Base-by-base conservation (phyloP, 331 rosid genomes). In the Malus hybrid region DNA sequence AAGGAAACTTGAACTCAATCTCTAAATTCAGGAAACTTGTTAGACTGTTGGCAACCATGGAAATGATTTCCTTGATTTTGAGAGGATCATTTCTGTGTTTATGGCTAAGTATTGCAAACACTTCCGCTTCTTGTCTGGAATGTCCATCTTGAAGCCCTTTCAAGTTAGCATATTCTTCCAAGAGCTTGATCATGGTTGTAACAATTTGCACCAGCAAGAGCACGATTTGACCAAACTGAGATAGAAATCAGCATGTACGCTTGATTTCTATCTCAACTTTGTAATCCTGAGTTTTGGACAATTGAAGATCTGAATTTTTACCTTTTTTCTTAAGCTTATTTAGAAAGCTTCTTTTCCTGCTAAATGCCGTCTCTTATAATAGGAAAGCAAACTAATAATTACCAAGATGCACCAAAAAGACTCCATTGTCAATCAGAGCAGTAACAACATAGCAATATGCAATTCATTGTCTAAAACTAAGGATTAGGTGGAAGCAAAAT, bases 261-360 rank as follows among this genome's bases (percentile, higher is more conserved):
- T 33, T 34, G 55, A 56, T 13, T 31, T 71, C 20, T 11, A 20
- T 33, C 62, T 31, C 2, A 1, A 70, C 3, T 46, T 22, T 22
- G 24, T 22, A 22, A 27, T 56, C 32, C 6, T 39, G 19, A 28
- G 50, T 28, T 74, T 60, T 46, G 6, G 18, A 76, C 74, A 59
- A 61, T 52, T 62, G 78, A 71, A 62, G 80, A 31, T 24, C 34
- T 61, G 32, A 24, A 20, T 28, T 56, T 18, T 16, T 80, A 88
- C 96, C 91, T 79, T 80, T 86, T 84, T 90, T 94, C 84, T 94
- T 94, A n/a, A 94, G 77, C 87, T 91, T 93, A 88, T 90, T 93
- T 20, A 96, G 94, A 80, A 93, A 93, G 82, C 97, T 86, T 81
- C 99, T 87, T 85, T 94, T 94, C 88, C 99, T 80, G 89, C 99